Evolutionary conservation across 495 filamentous ascomycete species (phyloP).

Genomic region (Neurospora sp.): DNA sequence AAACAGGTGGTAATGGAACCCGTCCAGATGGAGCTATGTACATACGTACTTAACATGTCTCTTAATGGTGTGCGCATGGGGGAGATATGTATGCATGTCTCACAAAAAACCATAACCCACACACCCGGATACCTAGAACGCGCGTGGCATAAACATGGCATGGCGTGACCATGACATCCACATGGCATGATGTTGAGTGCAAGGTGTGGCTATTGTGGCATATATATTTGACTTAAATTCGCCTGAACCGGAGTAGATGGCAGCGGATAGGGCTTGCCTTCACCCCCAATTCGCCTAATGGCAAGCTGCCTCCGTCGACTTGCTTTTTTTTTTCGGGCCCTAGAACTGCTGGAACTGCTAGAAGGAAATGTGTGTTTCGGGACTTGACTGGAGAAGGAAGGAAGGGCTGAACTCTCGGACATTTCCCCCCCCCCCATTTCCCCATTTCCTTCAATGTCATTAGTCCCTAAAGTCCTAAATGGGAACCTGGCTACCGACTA

Average conservation of each 20-base stretch:
- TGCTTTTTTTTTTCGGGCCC: not conserved
- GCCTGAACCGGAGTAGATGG: too few relatives aligned
- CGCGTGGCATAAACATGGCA: not conserved
- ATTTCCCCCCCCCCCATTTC: not conserved
- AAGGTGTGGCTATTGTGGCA: not conserved
- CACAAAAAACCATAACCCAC: not conserved
- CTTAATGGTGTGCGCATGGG: too few relatives aligned
- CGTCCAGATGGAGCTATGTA: too few relatives aligned
- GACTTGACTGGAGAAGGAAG: not conserved
- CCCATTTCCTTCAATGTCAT: not conserved
- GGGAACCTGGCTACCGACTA: too few relatives aligned
- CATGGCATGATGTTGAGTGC: not conserved
- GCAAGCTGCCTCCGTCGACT: not conserved
- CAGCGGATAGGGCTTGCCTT: too few relatives aligned
- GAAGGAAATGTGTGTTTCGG: not conserved
- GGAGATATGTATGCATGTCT: not conserved
- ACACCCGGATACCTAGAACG: not conserved
- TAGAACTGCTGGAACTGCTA: not conserved
- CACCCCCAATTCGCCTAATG: too few relatives aligned
- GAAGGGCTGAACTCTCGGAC: not conserved
- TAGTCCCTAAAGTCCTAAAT: not conserved
- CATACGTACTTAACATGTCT: too few relatives aligned
- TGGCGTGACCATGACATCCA: not conserved
- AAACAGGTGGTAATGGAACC: too few relatives aligned
- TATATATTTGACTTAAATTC: not conserved